Conservation (phyloP, 2,329 filamentous ascomycete genomes). For the Penicillium sp. region DNA sequence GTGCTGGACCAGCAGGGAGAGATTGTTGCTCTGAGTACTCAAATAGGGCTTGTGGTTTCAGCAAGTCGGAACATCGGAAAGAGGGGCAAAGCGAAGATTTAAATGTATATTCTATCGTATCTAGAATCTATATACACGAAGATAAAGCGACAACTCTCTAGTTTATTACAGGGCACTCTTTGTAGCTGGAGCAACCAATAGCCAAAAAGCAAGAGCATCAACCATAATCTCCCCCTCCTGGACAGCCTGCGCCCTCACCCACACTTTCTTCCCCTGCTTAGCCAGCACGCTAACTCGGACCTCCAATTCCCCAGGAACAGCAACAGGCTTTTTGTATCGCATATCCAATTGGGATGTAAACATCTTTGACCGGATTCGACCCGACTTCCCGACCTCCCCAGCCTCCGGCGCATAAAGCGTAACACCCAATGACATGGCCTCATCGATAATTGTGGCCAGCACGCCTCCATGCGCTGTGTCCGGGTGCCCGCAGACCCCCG, state of each 20-base stretch:
- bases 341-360: slow-evolving; percentile 50
- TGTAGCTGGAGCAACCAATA: slow-evolving; percentile 28
- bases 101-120: neutral
- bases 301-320: slow-evolving; percentile 42
- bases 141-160: neutral
- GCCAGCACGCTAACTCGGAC: slow-evolving; percentile 43
- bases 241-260: slow-evolving; percentile 45
- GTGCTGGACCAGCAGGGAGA: slow-evolving; percentile 68
- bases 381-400: slow-evolving; percentile 18
- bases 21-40: slow-evolving; percentile 69
- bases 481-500: slow-evolving; percentile 20
- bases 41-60: slow-evolving; percentile 68
- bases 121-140: slow-evolving; percentile 19
- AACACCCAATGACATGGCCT: slow-evolving; percentile 49
- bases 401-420: slow-evolving; percentile 22
- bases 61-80: slow-evolving; percentile 66
- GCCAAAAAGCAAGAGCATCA: slow-evolving; percentile 49
- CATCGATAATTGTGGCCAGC: slow-evolving; percentile 39
- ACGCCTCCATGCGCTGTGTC: slow-evolving; percentile 21
- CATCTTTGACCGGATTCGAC: slow-evolving; percentile 29
- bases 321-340: slow-evolving; percentile 44
- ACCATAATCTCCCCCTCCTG: slow-evolving; percentile 46
- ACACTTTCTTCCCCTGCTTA: slow-evolving; percentile 45
- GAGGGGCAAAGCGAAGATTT: slow-evolving; percentile 38
- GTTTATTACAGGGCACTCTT: slow-evolving; percentile 1